Evolutionary conservation across 495 filamentous ascomycete species (phyloP), one percentile per base, ranked within the genome.

Genomic region (Penicillium dipodomyicola): DNA sequence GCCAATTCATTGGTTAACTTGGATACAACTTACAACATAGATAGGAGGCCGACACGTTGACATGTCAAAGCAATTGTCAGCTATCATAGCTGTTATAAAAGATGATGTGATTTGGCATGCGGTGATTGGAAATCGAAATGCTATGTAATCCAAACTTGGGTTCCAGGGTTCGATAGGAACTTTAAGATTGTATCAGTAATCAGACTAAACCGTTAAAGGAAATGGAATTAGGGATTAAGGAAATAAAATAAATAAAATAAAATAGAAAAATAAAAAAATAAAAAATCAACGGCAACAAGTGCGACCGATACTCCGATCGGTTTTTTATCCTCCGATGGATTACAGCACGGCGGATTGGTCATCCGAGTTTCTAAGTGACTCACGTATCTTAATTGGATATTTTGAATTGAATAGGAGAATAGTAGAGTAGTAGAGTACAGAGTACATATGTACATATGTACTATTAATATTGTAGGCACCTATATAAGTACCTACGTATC

Each of bases 321-420:
- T 29, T 32, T 19, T 46, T 32, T 48, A 47, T 20, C 27, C 45
- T 48, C 45, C 45, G 27, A 20, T 17, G 50, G 50, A 20, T 17
- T 32, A 54, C 52, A 42, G 52, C 22, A 54, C 41, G 52, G 52
- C 30, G 41, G 7, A 54, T 54, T 54, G 52, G 52, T 47, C 52
- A 54, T 54, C 52, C 52, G 52, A 33, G 30, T 33, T 51, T n/a
- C 23, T 17, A 0, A 7, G 23, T 46, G 51, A 54, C 41, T 54
- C 51, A 54, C 19, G 9, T 22, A 30, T 30, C 10, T 30, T 30
- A 11, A 30, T 30, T 30, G 29, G 9, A 30, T 30, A 30, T 30
- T 14, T 33, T 33, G 30, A 33, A 33, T 33, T 33, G 30, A 12
- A 14, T 32, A 11, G 1, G 12, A 12, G 8, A 30, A 30, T 10